Base-by-base conservation (phyloP, 2,329 filamentous ascomycete species). In the Colletotrichum limetticola region DNA sequence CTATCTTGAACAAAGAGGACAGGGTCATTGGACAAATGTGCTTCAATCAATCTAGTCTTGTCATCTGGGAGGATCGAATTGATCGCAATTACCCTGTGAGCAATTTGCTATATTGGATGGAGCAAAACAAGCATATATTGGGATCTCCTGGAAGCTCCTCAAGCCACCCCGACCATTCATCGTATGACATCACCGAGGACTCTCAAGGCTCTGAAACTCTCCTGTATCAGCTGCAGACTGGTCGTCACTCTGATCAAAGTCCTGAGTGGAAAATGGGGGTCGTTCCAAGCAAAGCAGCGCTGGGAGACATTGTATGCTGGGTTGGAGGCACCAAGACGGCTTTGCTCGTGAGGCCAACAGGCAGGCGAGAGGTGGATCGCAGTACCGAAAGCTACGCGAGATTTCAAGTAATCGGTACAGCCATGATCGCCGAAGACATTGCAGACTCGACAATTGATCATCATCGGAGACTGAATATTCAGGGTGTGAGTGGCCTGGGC, bases 21-120 rank as follows among this genome's bases (percentile, higher is more conserved):
- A 16, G 1, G 5, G 16, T 2, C 1, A 8, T 46, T 7, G 2
- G 1, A 7, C 42, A 19, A 2, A 5, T 7, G 16, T 46, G 42
- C 42, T 46, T 5, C 6, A 46, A 46, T 7, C 42, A 46, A 2
- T 3, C 14, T 8, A 46, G 42, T n/a, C 42, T 46, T 46, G 42
- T 46, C 16, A 8, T 2, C 6, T 46, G 42, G 42, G 6, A 7
- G 7, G 37, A 22, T 16, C 6, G 6, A 5, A 6, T 19, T 1
- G 1, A 7, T 7, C 2, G 1, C 16, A 4, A 7, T 14, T 19
- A 3, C 8, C 1, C 5, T n/a, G 6, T 46, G 16, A 7, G 0
- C 2, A 0, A 16, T 1, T 46, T 19, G 5, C 7, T 19, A 16
- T 1, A 3, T 19, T 46, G 42, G 42, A 2, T n/a, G 7, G 42